These are phyloP conservation scores for Hirschioporus abietinus DNA, from an alignment of 768 basidiomycete genomes.

Conservation along the genomic window DNA sequence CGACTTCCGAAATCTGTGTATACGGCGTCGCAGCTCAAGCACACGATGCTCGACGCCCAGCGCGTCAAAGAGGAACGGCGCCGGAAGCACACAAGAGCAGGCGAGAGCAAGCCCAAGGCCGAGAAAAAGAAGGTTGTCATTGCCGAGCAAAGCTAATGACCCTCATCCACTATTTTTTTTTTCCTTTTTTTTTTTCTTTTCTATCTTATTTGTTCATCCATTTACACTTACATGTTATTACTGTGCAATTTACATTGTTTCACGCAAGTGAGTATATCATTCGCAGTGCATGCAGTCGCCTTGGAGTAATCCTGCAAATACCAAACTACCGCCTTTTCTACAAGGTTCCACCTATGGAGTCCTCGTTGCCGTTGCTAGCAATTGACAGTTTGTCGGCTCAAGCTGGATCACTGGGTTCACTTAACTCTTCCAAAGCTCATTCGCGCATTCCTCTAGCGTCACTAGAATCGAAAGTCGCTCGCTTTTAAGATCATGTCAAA, in stretches of 20 bases:
- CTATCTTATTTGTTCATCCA: not conserved
- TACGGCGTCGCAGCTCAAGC: conserved; percentile 81
- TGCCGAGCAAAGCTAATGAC: conserved; percentile 52
- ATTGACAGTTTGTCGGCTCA: too few species aligned
- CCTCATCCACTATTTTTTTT: not conserved
- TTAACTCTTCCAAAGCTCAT: too few species aligned
- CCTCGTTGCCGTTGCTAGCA: too few species aligned
- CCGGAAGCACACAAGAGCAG: conserved; percentile 77
- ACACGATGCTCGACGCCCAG: conserved; percentile 85
- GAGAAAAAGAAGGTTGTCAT: conserved; percentile 88
- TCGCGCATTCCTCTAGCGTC: not conserved
- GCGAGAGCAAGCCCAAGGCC: too few species aligned
- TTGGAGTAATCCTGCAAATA: too few species aligned
- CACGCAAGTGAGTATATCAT: too few species aligned
- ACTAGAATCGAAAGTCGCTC: too few species aligned
- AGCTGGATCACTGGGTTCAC: too few species aligned
- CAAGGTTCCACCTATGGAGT: too few species aligned
- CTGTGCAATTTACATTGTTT: too few species aligned
- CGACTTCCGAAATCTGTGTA: conserved; percentile 91
- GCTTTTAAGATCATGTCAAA: not conserved
- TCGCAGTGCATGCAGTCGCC: too few species aligned
- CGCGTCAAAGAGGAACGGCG: conserved; percentile 92
- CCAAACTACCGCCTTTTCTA: too few species aligned
- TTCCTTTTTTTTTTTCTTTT: not conserved
- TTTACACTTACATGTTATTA: not conserved